Conservation (phyloP, 2,329 filamentous ascomycete genomes). For the Triangularia verruculosa region DNA sequence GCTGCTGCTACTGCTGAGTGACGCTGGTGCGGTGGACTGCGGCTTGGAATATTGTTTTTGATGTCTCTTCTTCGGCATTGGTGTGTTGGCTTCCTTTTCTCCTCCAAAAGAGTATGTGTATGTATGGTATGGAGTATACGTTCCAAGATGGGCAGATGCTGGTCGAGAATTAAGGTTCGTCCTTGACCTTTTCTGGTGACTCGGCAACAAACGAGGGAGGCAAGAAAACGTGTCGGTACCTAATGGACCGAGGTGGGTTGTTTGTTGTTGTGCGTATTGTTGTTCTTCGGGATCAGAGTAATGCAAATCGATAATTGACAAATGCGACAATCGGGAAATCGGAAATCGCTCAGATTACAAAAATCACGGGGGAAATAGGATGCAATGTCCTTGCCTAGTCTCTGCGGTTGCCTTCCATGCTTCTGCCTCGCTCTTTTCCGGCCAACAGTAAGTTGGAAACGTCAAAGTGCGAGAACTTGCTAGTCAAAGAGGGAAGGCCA, state of each 20-base stretch:
- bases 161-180: too few relatives aligned
- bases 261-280: neutral
- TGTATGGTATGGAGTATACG: too few relatives aligned
- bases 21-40: conserved; percentile 51
- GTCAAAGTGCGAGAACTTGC: neutral
- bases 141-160: too few relatives aligned
- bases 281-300: neutral
- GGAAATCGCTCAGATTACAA: neutral
- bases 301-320: neutral
- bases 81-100: conserved; percentile 1
- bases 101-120: too few relatives aligned
- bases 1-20: conserved; percentile 39
- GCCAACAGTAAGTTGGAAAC: neutral
- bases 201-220: neutral
- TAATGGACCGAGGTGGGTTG: neutral
- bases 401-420: neutral
- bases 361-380: neutral
- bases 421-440: neutral
- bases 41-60: conserved; percentile 57
- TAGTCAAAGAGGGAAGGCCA: neutral
- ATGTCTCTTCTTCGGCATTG: conserved; percentile 64
- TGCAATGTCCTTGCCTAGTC: neutral
- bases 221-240: neutral
- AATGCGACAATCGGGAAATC: neutral
- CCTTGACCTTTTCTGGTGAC: neutral